phyloP scores from a whole-genome alignment of 2,329 filamentous ascomycete species.

The Aspergillus cejpii region DNA sequence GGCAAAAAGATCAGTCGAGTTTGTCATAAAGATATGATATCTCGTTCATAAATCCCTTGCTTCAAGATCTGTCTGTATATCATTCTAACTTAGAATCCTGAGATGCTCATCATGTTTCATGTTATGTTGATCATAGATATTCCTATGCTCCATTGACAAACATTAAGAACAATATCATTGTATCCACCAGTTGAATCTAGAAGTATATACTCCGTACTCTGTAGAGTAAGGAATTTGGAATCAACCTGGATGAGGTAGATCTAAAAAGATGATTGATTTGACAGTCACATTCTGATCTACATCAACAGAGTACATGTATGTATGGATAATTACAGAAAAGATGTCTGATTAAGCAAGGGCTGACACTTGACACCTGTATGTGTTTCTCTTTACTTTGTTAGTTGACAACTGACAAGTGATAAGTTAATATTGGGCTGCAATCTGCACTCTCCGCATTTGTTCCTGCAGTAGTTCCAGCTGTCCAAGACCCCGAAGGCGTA shows the following conservation, averaged over 20 bases:
- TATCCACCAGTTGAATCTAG: too few relatives aligned
- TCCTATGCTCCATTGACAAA: too few relatives aligned
- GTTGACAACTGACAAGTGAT: too few relatives aligned
- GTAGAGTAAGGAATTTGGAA: not conserved
- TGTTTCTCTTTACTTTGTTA: too few relatives aligned
- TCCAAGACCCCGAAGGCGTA: not conserved
- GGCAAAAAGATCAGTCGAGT: not conserved
- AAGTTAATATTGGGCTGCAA: constrained; percentile 6
- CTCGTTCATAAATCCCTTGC: constrained; percentile 11
- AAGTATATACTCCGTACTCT: too few relatives aligned
- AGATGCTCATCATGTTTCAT: constrained; percentile 7
- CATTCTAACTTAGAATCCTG: not conserved
- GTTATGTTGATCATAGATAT: constrained; percentile 3
- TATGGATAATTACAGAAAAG: not conserved
- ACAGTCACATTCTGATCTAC: not conserved
- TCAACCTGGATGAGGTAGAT: not conserved
- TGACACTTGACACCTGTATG: not conserved
- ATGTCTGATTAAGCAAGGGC: not conserved
- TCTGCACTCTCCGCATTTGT: constrained; percentile 25
- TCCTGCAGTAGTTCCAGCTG: constrained; percentile 38
- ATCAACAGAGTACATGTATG: not conserved
- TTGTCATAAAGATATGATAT: constrained; percentile 6
- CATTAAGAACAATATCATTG: too few relatives aligned
- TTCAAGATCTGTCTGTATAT: constrained; percentile 1
- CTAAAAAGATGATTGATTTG: not conserved